Conservation (phyloP, 78 protist genomes). For the Dictyostelium intermedium region DNA sequence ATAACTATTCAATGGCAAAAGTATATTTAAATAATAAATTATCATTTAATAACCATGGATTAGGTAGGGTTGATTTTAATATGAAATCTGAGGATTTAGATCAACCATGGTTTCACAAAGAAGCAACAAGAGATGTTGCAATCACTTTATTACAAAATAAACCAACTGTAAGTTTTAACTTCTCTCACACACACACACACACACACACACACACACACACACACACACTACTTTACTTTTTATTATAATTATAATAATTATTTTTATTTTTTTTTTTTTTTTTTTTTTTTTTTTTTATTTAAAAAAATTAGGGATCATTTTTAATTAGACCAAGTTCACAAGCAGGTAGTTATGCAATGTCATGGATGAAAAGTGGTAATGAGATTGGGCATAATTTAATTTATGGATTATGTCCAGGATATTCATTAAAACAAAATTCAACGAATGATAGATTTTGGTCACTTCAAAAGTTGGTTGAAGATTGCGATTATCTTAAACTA, state of each 20-base stretch:
- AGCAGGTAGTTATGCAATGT: slow-evolving; percentile 79
- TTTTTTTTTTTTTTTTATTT: neutral
- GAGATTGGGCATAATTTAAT: slow-evolving; percentile 72
- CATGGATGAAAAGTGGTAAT: slow-evolving; percentile 58
- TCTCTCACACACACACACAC: too few species aligned
- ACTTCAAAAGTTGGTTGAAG: slow-evolving; percentile 57
- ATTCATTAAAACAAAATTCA: slow-evolving; percentile 65
- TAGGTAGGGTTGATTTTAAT: slow-evolving; percentile 71
- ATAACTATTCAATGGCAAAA: slow-evolving; percentile 55
- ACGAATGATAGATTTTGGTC: slow-evolving; percentile 63
- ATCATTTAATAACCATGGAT: slow-evolving; percentile 7
- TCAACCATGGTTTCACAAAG: slow-evolving; percentile 76
- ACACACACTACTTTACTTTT: too few species aligned
- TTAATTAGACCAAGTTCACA: slow-evolving; percentile 80
- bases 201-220: too few species aligned
- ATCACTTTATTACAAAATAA: slow-evolving; percentile 26
- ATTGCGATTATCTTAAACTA: slow-evolving; percentile 38
- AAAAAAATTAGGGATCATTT: slow-evolving; percentile 49
- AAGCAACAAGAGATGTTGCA: slow-evolving; percentile 75
- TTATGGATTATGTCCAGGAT: slow-evolving; percentile 77
- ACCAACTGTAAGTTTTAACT: slow-evolving; percentile 61
- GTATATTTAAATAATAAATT: slow-evolving; percentile 57
- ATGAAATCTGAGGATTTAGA: slow-evolving; percentile 73
- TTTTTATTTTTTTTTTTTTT: neutral
- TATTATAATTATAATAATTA: neutral